A percentile compares a stretch with the other conserved stretches of the same genome.
phyloP scores from a whole-genome alignment of 805 yeast genomes.

The Wickerhamomyces silvicola region DNA sequence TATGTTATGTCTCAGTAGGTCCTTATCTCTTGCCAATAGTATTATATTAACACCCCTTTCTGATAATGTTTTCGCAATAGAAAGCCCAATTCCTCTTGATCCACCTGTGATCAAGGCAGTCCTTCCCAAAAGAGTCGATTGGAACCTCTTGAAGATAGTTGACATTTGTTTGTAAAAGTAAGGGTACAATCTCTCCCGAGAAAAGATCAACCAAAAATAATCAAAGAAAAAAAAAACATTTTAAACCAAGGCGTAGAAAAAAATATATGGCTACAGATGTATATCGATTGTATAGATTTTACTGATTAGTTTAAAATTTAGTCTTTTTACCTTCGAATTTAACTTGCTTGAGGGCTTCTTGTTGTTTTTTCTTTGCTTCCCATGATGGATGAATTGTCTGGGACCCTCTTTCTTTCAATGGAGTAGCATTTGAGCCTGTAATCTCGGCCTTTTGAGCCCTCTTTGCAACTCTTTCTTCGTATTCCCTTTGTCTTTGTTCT shows the following conservation, averaged over 20 bases:
- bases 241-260: no score
- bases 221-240: no score
- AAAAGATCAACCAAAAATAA: no score
- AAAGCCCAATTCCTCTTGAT: conserved; percentile 59
- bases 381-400: conserved; percentile 86
- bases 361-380: conserved; percentile 80
- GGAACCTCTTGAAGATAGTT: conserved; percentile 5
- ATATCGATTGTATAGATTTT: no score
- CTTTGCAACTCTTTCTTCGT: conserved; percentile 64
- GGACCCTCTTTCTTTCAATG: conserved; percentile 32
- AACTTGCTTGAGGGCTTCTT: conserved; percentile 55
- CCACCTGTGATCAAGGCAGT: conserved; percentile 65
- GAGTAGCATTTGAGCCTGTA: conserved; percentile 33
- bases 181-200: no score
- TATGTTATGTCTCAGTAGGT: conserved; percentile 25
- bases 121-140: conserved; percentile 12
- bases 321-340: conserved; percentile 83
- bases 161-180: no score
- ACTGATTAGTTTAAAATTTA: conserved; percentile 68
- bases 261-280: no score
- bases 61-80: conserved; percentile 47
- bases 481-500: conserved; percentile 55
- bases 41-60: conserved; percentile 44
- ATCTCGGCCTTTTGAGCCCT: conserved; percentile 47
- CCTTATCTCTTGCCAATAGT: conserved; percentile 42